Evolutionary conservation across 208 protist species (phyloP), one percentile per base, ranked within the genome.

Genomic region (Acanthamoeba healyi): DNA sequence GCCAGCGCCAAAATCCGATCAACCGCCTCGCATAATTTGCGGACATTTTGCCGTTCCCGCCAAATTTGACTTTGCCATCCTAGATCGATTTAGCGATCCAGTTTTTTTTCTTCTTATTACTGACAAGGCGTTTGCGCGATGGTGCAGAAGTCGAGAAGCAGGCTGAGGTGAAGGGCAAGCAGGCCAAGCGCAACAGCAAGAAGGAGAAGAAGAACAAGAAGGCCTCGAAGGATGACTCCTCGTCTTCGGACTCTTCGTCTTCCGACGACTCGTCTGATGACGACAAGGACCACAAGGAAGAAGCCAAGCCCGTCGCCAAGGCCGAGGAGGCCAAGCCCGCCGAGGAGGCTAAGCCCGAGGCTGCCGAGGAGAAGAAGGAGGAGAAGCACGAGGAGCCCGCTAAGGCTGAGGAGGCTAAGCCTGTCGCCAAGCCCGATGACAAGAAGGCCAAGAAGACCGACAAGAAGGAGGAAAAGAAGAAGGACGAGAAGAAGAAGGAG

Each of bases 81-180:
- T n/a, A n/a, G n/a, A n/a, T n/a, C n/a, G n/a, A n/a, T n/a, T n/a
- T n/a, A n/a, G n/a, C n/a, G n/a, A n/a, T n/a, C n/a, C n/a, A n/a
- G n/a, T n/a, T n/a, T n/a, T n/a, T n/a, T n/a, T n/a, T n/a, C n/a
- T n/a, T n/a, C n/a, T n/a, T n/a, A n/a, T n/a, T n/a, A n/a, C n/a
- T n/a, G n/a, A n/a, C n/a, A 54, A 54, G 49, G 49, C 61, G 26
- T 70, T 36, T 70, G 22, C 29, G 29, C 22, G 61, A 70, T 26
- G 9, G 14, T 70, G 61, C 29, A 70, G 61, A 70, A 36, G 14
- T 24, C 61, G 61, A 70, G 61, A 70, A 70, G 61, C 61, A 70
- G 61, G 61, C 61, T 26, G 61, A 70, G n/a, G 61, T 70, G 61
- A 70, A 70, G 61, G 61, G 61, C 61, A 70, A 70, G 61, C 61